Percentiles rank a stretch among this genome's conserved stretches.
These are phyloP conservation scores for Colletotrichum scovillei DNA, from an alignment of 2,329 filamentous ascomycete species.

Conservation along the genomic window DNA sequence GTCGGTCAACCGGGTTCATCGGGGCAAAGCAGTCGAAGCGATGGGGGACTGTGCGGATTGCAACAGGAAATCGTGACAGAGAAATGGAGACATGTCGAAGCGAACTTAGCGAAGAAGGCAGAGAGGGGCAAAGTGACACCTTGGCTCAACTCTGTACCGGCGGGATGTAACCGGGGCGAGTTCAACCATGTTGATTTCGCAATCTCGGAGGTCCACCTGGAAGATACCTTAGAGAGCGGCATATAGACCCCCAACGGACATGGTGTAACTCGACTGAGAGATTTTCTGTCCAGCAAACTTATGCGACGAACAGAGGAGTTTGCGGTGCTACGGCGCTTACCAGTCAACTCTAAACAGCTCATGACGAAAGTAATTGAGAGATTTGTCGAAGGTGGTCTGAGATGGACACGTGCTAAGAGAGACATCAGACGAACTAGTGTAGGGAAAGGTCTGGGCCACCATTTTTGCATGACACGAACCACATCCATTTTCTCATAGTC, in stretches of 20 bases:
- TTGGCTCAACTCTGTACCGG: not conserved
- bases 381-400: not conserved
- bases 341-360: not conserved
- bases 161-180: not conserved
- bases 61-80: not conserved
- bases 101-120: not conserved
- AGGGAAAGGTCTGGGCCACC: not conserved
- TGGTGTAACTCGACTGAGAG: not conserved
- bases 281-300: not conserved
- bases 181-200: not conserved
- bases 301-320: not conserved
- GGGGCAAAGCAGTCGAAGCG: not conserved
- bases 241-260: not conserved
- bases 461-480: not conserved
- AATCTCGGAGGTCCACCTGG: slow-evolving; percentile 3
- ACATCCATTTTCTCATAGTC: not conserved
- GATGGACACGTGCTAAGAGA: not conserved
- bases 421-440: not conserved
- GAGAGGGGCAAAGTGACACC: not conserved
- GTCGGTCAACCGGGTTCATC: not conserved
- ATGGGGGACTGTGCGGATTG: not conserved
- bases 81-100: not conserved
- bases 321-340: too few species aligned
- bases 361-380: not conserved
- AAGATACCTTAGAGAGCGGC: not conserved